A percentile compares a stretch with the other conserved stretches of the same genome.
phyloP scores from a whole-genome alignment of 2,329 filamentous ascomycete species.

The Calonectria naviculata region DNA sequence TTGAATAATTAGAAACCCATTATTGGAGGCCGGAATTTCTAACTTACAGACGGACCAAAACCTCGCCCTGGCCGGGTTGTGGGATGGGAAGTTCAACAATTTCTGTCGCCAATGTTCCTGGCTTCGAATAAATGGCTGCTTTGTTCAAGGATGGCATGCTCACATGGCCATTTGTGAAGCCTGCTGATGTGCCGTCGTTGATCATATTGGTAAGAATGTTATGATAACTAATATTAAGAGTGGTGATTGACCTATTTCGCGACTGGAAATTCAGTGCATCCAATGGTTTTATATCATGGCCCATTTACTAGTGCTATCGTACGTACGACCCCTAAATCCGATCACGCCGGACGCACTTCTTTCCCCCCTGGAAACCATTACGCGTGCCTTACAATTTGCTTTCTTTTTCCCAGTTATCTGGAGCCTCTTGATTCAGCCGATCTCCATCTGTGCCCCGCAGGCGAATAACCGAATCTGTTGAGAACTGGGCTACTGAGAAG shows the following conservation, averaged over 20 bases:
- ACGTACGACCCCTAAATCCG: background rate
- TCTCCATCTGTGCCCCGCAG: background rate
- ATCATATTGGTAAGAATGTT: background rate
- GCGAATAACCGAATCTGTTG: background rate
- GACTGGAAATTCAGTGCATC: background rate
- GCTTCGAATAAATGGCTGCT: slow-evolving; percentile 14
- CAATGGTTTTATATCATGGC: background rate
- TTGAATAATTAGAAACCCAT: background rate
- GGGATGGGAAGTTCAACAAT: slow-evolving; percentile 14
- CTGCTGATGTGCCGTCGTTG: background rate
- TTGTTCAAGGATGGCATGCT: background rate
- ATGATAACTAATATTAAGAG: background rate
- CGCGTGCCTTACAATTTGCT: background rate
- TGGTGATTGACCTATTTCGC: background rate
- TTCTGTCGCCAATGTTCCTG: slow-evolving; percentile 7
- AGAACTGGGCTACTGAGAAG: too few species aligned
- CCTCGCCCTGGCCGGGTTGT: slow-evolving; percentile 6
- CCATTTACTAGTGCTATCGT: background rate
- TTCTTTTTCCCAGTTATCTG: background rate
- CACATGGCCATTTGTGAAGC: background rate
- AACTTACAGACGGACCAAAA: slow-evolving; percentile 19
- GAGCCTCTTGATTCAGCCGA: background rate
- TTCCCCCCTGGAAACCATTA: background rate
- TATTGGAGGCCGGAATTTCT: rapidly evolving
- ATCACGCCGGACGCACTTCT: background rate